Evolutionary conservation across 192 early-diverging fungal genomes (phyloP).

Genomic region (Umbelopsis vinacea): DNA sequence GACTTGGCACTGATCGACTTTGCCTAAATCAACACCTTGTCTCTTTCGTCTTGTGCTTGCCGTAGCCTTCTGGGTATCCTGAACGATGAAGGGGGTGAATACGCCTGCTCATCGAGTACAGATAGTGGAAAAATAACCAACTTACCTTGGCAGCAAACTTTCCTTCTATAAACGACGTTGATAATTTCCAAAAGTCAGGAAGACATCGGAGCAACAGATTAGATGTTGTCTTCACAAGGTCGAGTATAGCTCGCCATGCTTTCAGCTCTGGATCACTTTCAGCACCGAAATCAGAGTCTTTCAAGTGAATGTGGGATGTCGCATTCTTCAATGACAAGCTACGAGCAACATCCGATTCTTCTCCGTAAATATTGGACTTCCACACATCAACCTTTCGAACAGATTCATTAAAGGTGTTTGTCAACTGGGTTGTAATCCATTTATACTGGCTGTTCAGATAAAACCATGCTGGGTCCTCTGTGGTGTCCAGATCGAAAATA

Average conservation of each 20-base stretch:
- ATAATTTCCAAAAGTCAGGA: conserved; percentile 94
- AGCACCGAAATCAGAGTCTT: conserved; percentile 45
- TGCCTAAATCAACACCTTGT: conserved; percentile 58
- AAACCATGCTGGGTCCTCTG: conserved; percentile 86
- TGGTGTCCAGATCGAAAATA: conserved; percentile 75
- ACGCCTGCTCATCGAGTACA: background rate
- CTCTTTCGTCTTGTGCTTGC: conserved; percentile 37
- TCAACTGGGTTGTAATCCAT: conserved; percentile 82
- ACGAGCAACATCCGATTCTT: conserved; percentile 31
- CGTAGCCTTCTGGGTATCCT: conserved; percentile 11
- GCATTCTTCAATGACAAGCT: conserved; percentile 42
- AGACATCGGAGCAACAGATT: conserved; percentile 71
- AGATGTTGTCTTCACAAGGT: conserved; percentile 77
- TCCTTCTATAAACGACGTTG: conserved; percentile 86
- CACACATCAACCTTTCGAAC: conserved; percentile 48
- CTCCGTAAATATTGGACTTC: conserved; percentile 25
- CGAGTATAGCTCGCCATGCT: conserved; percentile 71
- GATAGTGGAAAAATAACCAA: background rate
- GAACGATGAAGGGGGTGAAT: too few species aligned
- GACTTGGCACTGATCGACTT: conserved; percentile 65
- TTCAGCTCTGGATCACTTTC: conserved; percentile 68
- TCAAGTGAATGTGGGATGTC: conserved; percentile 38
- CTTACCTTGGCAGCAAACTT: conserved; percentile 63
- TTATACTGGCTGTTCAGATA: conserved; percentile 88
- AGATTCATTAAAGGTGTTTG: conserved; percentile 66